Percentiles rank a stretch among this genome's conserved stretches.
phyloP scores from a whole-genome alignment of 2,329 filamentous ascomycete genomes.

The Biscogniauxia mediterranea region DNA sequence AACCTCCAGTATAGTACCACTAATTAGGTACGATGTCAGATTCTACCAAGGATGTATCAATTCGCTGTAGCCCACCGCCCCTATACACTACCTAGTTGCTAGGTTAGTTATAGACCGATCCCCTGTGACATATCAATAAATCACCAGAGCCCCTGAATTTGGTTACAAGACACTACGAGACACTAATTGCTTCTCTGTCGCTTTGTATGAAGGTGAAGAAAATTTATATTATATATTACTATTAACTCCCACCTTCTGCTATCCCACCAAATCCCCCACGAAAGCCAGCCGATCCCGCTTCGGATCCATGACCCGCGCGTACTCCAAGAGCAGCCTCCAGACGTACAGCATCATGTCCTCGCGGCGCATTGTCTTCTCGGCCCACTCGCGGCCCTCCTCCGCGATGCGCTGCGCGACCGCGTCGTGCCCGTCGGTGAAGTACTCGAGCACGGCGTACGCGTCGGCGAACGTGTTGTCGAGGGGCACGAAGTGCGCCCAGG shows the following conservation, averaged over 20 bases:
- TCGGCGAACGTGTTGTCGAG: constrained; percentile 68
- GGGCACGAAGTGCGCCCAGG: constrained; percentile 72
- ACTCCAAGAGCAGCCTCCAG: constrained; percentile 59
- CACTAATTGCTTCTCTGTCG: too few relatives aligned
- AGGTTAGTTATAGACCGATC: too few relatives aligned
- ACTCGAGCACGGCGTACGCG: constrained; percentile 63
- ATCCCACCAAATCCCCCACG: constrained; percentile 39
- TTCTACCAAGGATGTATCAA: too few relatives aligned
- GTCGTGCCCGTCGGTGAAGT: constrained; percentile 54
- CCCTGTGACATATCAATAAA: too few relatives aligned
- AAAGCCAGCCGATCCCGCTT: constrained; percentile 44
- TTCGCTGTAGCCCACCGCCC: too few relatives aligned
- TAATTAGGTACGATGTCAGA: too few relatives aligned
- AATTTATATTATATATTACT: too few relatives aligned
- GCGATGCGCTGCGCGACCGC: constrained; percentile 59
- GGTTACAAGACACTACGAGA: too few relatives aligned
- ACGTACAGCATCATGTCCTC: constrained; percentile 69
- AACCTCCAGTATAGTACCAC: too few relatives aligned
- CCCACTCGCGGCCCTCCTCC: constrained; percentile 58
- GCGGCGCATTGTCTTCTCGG: constrained; percentile 56
- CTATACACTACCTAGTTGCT: too few relatives aligned
- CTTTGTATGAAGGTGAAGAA: too few relatives aligned
- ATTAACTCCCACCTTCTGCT: not conserved
- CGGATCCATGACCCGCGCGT: constrained; percentile 43
- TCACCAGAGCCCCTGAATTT: too few relatives aligned